phyloP scores from a whole-genome alignment of 192 early-diverging fungal species.

The Coemansia sp. region DNA sequence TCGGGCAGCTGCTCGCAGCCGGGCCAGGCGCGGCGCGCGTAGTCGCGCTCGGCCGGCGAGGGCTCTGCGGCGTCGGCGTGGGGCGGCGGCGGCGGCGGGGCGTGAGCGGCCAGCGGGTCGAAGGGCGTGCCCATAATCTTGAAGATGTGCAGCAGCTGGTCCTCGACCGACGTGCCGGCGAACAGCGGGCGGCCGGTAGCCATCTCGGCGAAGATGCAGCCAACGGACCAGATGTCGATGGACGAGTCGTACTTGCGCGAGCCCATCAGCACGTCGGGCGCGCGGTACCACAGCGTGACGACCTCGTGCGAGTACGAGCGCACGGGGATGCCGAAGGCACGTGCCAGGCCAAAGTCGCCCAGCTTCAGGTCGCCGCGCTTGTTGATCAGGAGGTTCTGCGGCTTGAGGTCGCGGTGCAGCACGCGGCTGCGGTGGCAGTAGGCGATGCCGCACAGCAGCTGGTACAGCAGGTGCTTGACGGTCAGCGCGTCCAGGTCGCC shows the following conservation, averaged over 20 bases:
- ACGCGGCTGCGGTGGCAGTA: conserved; percentile 97
- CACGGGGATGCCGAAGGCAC: conserved; percentile 95
- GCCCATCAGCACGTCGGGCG: conserved; percentile 85
- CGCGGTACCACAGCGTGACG: conserved; percentile 85
- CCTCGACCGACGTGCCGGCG: conserved; percentile 81
- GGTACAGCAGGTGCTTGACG: conserved; percentile 97
- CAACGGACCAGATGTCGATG: conserved; percentile 86
- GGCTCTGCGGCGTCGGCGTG: not conserved
- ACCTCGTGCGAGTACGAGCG: conserved; percentile 85
- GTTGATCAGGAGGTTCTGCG: conserved; percentile 92
- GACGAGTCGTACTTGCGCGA: conserved; percentile 85
- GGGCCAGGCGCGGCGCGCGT: conserved; percentile 65
- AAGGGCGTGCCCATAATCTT: conserved; percentile 84
- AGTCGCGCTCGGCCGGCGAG: conserved; percentile 5
- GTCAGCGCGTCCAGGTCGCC: conserved; percentile 76
- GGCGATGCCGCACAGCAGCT: conserved; percentile 93
- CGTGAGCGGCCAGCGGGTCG: conserved; percentile 51
- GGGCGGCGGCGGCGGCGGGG: not conserved
- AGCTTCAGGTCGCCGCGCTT: conserved; percentile 83
- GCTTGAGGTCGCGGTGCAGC: conserved; percentile 89
- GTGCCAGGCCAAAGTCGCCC: conserved; percentile 93
- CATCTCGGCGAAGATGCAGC: conserved; percentile 91
- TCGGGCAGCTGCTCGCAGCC: conserved; percentile 82
- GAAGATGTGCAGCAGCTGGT: conserved; percentile 90
- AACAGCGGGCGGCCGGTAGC: conserved; percentile 87